phyloP scores from a whole-genome alignment of 371 early-diverging fungal genomes.

The Blakeslea trispora region DNA sequence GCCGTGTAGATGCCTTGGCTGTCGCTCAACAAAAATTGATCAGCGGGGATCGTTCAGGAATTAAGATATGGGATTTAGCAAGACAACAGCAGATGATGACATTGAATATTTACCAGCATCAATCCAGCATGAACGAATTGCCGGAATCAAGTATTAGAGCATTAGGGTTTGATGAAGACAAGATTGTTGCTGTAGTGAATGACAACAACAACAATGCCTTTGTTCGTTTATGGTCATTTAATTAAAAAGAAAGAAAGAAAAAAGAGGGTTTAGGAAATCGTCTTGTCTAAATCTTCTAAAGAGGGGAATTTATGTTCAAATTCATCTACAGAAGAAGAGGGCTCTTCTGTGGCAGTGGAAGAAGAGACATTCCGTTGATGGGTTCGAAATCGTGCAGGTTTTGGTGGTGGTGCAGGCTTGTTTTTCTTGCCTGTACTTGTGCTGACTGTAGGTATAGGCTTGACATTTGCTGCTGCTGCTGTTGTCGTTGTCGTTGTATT shows the following conservation, averaged over 20 bases:
- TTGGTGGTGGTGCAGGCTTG: constrained; percentile 45
- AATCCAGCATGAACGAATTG: constrained; percentile 15
- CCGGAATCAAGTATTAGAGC: constrained; percentile 25
- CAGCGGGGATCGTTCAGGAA: constrained; percentile 46
- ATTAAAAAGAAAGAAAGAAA: constrained; percentile 4
- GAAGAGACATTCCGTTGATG: constrained; percentile 1
- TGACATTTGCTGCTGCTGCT: no score
- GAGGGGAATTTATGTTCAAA: constrained; percentile 47
- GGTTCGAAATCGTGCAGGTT: constrained; percentile 47
- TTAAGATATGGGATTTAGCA: constrained; percentile 47
- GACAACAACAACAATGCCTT: constrained; percentile 1
- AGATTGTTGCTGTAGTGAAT: constrained; percentile 34
- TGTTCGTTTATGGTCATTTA: constrained; percentile 27
- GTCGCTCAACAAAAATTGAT: constrained; percentile 35
- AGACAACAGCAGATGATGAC: constrained; percentile 5
- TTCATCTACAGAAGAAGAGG: constrained; percentile 27
- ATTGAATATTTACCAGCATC: constrained; percentile 6
- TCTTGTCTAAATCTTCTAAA: constrained; percentile 34
- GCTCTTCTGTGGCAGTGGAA: constrained; percentile 8
- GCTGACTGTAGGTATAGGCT: constrained; percentile 6
- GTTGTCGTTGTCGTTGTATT: not conserved
- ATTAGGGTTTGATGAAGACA: constrained; percentile 39
- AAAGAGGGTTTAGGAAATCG: constrained; percentile 11
- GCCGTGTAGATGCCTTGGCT: constrained; percentile 41
- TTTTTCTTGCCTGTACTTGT: constrained; percentile 9